A percentile compares a stretch with the other conserved stretches of the same genome.
phyloP scores from a whole-genome alignment of 306 rosid species.

The Corylus avellana region DNA sequence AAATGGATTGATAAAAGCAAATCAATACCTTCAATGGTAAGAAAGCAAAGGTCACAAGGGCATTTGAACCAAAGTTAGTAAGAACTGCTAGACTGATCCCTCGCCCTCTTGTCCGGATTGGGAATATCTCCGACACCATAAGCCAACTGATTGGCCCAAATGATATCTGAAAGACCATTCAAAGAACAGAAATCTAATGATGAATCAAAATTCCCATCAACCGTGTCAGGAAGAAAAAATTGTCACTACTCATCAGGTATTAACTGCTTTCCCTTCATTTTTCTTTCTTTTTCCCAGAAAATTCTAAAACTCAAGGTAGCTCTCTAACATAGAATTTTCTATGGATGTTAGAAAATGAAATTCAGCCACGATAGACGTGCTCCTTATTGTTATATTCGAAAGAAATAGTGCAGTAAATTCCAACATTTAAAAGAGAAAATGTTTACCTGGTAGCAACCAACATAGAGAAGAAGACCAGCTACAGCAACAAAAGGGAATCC shows the following conservation, averaged over 20 bases:
- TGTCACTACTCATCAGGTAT: conserved; percentile 1
- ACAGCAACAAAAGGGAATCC: conserved; percentile 84
- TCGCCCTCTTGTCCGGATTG: conserved; percentile 86
- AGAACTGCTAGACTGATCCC: conserved; percentile 98
- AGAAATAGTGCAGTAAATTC: conserved; percentile 16
- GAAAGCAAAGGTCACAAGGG: conserved; percentile 88
- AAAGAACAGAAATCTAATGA: conserved; percentile 4
- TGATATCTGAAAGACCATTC: conserved; percentile 69
- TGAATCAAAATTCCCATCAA: conserved; percentile 20
- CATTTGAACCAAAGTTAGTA: conserved; percentile 89
- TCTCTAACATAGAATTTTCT: no score
- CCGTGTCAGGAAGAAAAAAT: conserved; percentile 16
- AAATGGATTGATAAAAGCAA: conserved; percentile 12
- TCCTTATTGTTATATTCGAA: conserved; percentile 2
- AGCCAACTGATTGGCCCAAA: conserved; percentile 99
- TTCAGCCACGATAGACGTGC: background rate
- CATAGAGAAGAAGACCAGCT: conserved; percentile 90
- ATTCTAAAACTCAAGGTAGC: no score
- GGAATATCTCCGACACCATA: conserved; percentile 93
- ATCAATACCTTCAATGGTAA: conserved; percentile 71
- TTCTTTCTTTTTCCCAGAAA: background rate
- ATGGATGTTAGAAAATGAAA: background rate
- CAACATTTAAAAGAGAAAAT: conserved; percentile 13
- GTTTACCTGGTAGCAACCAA: conserved; percentile 94
- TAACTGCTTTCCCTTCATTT: background rate